These are phyloP conservation scores for Extremus antarcticus DNA, from an alignment of 495 filamentous ascomycete species.

Conservation along the genomic window DNA sequence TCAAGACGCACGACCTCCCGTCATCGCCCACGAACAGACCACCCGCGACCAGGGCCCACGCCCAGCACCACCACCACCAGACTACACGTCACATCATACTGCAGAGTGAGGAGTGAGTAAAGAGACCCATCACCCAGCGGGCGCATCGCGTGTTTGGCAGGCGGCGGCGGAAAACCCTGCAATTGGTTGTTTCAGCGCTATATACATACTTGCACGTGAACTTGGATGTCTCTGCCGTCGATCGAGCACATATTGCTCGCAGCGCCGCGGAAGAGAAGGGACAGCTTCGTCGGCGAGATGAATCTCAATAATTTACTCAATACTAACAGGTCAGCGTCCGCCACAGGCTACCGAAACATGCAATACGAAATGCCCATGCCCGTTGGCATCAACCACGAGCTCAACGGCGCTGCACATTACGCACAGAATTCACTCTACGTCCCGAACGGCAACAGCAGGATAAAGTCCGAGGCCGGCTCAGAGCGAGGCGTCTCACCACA, in stretches of 20 bases:
- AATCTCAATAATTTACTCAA: slow-evolving; percentile 18
- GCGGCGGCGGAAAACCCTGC: neutral
- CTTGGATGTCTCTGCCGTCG: slow-evolving; percentile 19
- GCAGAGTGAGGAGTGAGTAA: slow-evolving; percentile 15
- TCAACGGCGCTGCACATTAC: slow-evolving; percentile 25
- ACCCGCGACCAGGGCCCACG: slow-evolving; percentile 6
- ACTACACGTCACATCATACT: slow-evolving; percentile 9
- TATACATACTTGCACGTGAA: neutral
- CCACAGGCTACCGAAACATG: slow-evolving; percentile 18
- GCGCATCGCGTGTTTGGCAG: slow-evolving; percentile 4
- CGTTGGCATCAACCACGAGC: slow-evolving; percentile 21
- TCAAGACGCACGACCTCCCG: slow-evolving; percentile 21
- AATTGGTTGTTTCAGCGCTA: neutral
- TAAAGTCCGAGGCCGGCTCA: slow-evolving; percentile 46
- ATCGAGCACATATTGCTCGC: slow-evolving; percentile 13
- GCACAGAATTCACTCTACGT: slow-evolving; percentile 23
- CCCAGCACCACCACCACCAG: slow-evolving; percentile 2
- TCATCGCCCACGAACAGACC: slow-evolving; percentile 19
- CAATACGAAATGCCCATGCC: slow-evolving; percentile 28
- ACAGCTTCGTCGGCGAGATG: slow-evolving; percentile 17
- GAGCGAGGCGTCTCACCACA: slow-evolving; percentile 63
- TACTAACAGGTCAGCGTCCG: slow-evolving; percentile 19
- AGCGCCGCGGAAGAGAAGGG: slow-evolving; percentile 18
- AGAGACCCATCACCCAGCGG: neutral
- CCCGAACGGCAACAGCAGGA: slow-evolving; percentile 27